Base-by-base conservation (phyloP, 1,284 basidiomycete genomes). In the Anthracocystis panici-leucophaei region DNA sequence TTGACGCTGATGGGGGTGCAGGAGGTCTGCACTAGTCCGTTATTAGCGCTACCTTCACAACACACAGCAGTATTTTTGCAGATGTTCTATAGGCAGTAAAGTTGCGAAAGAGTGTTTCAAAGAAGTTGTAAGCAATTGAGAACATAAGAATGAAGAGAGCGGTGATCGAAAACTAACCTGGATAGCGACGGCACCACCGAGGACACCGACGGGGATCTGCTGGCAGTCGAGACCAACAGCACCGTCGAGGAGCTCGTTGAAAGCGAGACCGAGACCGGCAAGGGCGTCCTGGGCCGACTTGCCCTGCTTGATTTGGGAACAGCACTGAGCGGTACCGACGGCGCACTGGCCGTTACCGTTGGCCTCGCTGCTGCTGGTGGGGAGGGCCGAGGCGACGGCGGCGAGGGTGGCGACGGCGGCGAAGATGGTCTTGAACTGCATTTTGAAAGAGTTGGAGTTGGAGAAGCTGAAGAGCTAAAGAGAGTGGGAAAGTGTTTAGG, bases 361-460 rank as follows among this genome's bases (percentile, higher is more conserved):
- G 29, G 45, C 38, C 60, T 68, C 62, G 23, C 59, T 44, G 25
- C 35, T 42, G 18, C 52, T 41, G 58, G 57, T 58, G 58, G 65
- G 69, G 45, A 65, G 29, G 33, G 74, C 74, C 46, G 71, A 61
- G 33, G 75, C 75, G 45, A 75, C 56, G 62, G 65, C 71, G 60
- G 75, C 75, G 57, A 72, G 33, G 64, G 69, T 59, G 66, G 70
- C 66, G 33, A 75, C 58, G 56, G 61, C 44, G 53, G 64, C 71
- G 59, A 79, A 67, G 73, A 77, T 68, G 66, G 75, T 73, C 60
- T 73, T 70, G 77, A 79, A 79, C 72, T 79, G 73, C 77, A 79
- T 79, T 68, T 79, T 79, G 65, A 72, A 65, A 52, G 21, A 29
- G 44, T 59, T 27, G 40, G n/a, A 33, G 21, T 16, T 57, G 50